Conservation (phyloP, 1,139 yeast genomes). For the Candida sp. region DNA sequence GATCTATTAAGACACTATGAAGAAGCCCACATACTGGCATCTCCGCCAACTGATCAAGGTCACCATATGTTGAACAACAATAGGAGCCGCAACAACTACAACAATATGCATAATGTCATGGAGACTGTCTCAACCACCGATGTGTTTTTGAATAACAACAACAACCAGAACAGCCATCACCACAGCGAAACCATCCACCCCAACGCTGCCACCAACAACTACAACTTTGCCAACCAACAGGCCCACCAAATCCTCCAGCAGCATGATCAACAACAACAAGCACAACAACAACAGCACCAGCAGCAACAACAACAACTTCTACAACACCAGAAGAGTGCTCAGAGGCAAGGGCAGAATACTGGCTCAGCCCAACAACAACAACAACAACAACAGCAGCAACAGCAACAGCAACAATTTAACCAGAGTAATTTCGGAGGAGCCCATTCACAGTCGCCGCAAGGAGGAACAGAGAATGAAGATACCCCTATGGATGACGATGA, state of each 20-base stretch:
- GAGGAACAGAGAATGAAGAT: slow-evolving; percentile 10
- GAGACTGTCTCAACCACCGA: slow-evolving; percentile 90
- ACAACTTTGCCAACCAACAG: slow-evolving; percentile 16
- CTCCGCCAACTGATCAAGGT: slow-evolving; percentile 56
- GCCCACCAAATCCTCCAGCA: slow-evolving; percentile 19
- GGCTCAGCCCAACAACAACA: slow-evolving; percentile 16
- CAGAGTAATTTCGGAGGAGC: slow-evolving; percentile 10
- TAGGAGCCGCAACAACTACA: slow-evolving; percentile 40
- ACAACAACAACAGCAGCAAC: neutral
- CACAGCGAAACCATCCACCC: slow-evolving; percentile 10
- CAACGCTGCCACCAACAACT: slow-evolving; percentile 10
- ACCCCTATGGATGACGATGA: slow-evolving; percentile 42
- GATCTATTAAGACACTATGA: slow-evolving; percentile 95
- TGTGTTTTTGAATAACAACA: slow-evolving; percentile 64
- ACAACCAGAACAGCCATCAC: slow-evolving; percentile 12
- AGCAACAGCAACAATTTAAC: slow-evolving; percentile 7
- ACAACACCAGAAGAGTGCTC: slow-evolving; percentile 20
- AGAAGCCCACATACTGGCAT: slow-evolving; percentile 90
- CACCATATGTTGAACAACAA: slow-evolving; percentile 34
- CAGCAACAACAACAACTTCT: slow-evolving; percentile 19
- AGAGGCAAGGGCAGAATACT: slow-evolving; percentile 11
- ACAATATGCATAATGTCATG: slow-evolving; percentile 52
- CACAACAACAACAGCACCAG: slow-evolving; percentile 19
- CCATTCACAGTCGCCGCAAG: slow-evolving; percentile 18
- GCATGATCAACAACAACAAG: slow-evolving; percentile 19